Evolutionary conservation across 768 basidiomycete genomes (phyloP).

Genomic region (Plicaturopsis crispa): DNA sequence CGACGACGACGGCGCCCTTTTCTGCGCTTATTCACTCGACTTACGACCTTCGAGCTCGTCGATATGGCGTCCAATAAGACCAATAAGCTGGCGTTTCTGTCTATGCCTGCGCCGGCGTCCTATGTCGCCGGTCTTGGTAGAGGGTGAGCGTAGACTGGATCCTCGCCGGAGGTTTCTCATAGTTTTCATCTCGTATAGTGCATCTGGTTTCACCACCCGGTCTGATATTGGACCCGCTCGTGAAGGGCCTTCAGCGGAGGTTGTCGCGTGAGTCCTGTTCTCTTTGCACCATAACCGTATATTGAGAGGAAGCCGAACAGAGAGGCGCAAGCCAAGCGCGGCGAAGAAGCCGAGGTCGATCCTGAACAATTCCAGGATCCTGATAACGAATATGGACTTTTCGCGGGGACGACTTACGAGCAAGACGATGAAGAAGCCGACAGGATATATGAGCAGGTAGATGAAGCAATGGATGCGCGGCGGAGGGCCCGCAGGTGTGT

Average conservation of each 20-base stretch:
- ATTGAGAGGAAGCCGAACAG: conserved; percentile 28
- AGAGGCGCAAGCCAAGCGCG: conserved; percentile 78
- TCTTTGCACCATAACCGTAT: neutral
- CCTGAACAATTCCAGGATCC: conserved; percentile 94
- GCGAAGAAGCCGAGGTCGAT: conserved; percentile 84
- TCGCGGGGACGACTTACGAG: conserved; percentile 94
- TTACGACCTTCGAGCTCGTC: no score
- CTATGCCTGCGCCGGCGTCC: conserved; percentile 91
- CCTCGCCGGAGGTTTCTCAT: neutral
- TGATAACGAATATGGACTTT: conserved; percentile 94
- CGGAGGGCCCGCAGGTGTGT: conserved; percentile 73
- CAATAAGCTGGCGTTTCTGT: conserved; percentile 82
- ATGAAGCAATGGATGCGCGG: conserved; percentile 83
- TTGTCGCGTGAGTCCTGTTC: conserved; percentile 61
- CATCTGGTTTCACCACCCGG: conserved; percentile 95
- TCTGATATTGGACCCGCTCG: conserved; percentile 98
- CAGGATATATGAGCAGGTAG: conserved; percentile 88
- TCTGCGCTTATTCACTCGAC: no score
- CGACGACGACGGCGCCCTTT: no score
- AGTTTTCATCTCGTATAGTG: conserved; percentile 36
- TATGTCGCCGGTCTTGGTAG: conserved; percentile 98
- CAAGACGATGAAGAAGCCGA: conserved; percentile 98
- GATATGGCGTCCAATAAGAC: conserved; percentile 45
- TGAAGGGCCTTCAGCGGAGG: conserved; percentile 90
- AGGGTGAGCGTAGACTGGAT: conserved; percentile 71